Base-by-base conservation (phyloP, 2,329 filamentous ascomycete species). In the Curvularia sp. region DNA sequence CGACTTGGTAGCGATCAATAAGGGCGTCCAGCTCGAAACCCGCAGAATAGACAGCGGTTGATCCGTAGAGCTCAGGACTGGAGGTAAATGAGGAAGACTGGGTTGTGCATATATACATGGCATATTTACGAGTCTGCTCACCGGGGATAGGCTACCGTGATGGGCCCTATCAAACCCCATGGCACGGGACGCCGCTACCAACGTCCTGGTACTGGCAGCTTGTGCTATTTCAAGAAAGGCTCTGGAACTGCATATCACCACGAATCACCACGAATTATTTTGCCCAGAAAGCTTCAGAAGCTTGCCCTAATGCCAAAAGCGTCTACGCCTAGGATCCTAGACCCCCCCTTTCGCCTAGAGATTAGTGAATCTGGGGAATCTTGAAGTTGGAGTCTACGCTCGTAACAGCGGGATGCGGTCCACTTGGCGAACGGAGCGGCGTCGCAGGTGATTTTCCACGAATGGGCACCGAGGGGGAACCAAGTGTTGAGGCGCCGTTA, bases 371-470 rank as follows among this genome's bases (percentile, higher is more conserved):
- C 55, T 54, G 51, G 55, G 50, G 53, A 66, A 71, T 68, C 67
- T 66, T 28, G 69, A 69, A 69, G 71, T 66, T 65, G 66, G 64
- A 62, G 53, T 60, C 59, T 59, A 58, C 49, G 43, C 56, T 63
- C 49, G 49, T 57, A 52, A 60, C 41, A 57, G 55, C 43, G 48
- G 49, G 47, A 43, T 43, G 53, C 46, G 49, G 61, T 66, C 63
- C 61, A 64, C 60, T 54, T 44, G 51, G 57, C 55, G 57, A 56
- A 60, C 12, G 63, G 54, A 51, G 41, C 55, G 44, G 47, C 48
- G 58, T 33, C 53, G 35, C 13, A 33, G 5, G 47, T 60, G 58
- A 62, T 67, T 65, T 72, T 68, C 71, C 71, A 69, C 71, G 67
- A 74, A 74, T 74, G 57, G 62, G 56, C 42, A 50, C 41, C 13